Percentiles rank a stretch among this genome's conserved stretches.
Conservation (phyloP, 148 eudicot species). For the Selenicereus undatus region DNA sequence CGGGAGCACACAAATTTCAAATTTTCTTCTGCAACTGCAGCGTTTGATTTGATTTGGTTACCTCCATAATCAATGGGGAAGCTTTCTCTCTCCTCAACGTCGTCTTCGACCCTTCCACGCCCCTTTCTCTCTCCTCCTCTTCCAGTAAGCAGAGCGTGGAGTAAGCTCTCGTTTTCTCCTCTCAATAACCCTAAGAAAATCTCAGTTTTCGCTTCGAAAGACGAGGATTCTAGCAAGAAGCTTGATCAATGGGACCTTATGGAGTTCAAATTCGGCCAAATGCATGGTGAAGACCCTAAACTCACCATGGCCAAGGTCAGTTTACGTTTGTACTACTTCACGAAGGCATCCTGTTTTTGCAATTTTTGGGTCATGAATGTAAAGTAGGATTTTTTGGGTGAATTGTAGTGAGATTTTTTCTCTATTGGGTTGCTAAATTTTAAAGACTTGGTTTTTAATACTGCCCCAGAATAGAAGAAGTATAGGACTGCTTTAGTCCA, state of each 20-base stretch:
- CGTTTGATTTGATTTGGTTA: neutral
- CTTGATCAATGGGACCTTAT: constrained; percentile 66
- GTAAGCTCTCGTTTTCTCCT: constrained; percentile 32
- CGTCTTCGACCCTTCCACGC: constrained; percentile 25
- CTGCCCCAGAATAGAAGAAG: neutral
- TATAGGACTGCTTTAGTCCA: neutral
- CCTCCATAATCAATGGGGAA: constrained; percentile 38
- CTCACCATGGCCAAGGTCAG: constrained; percentile 84
- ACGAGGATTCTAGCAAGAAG: constrained; percentile 33
- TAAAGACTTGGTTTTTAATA: neutral
- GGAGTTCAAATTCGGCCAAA: constrained; percentile 83
- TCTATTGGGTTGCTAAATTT: neutral
- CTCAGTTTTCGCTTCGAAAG: constrained; percentile 46
- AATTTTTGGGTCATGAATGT: neutral
- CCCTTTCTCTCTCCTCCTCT: constrained; percentile 29
- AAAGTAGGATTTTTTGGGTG: too few relatives aligned
- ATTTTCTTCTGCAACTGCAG: constrained; percentile 12
- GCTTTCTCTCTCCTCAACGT: constrained; percentile 36
- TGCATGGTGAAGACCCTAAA: constrained; percentile 93
- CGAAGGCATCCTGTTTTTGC: neutral
- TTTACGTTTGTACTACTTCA: neutral
- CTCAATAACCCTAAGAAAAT: constrained; percentile 30
- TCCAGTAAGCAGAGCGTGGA: constrained; percentile 19
- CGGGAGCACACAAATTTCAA: constrained; percentile 2
- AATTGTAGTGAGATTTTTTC: neutral